Evolutionary conservation across 1,284 basidiomycete species (phyloP).

Genomic region (Jaminaea rosea): DNA sequence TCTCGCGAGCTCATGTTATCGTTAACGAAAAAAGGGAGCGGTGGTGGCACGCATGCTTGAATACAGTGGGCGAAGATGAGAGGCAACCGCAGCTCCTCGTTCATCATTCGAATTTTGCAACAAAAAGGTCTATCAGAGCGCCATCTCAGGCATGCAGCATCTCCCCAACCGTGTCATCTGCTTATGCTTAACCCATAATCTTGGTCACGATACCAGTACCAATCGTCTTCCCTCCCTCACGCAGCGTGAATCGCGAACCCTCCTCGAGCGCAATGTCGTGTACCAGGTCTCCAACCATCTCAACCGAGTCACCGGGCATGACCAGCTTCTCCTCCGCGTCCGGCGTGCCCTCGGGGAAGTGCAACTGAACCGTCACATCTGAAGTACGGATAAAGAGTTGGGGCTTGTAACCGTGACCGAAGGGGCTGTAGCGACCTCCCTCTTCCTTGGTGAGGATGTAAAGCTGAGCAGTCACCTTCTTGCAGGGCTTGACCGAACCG

Average conservation of each 20-base stretch:
- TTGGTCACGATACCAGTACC: slow-evolving; percentile 45
- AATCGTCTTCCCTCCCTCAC: slow-evolving; percentile 84
- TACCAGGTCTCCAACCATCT: slow-evolving; percentile 76
- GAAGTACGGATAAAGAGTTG: slow-evolving; percentile 95
- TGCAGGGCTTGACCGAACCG: slow-evolving; percentile 85
- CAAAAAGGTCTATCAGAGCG: too few species aligned
- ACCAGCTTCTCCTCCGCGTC: slow-evolving; percentile 58
- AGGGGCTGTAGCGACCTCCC: slow-evolving; percentile 94
- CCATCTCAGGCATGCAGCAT: too few species aligned
- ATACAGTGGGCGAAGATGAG: too few species aligned
- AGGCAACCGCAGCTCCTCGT: too few species aligned
- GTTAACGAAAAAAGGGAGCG: too few species aligned
- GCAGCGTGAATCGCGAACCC: slow-evolving; percentile 91
- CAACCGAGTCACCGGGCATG: slow-evolving; percentile 97
- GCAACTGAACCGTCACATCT: slow-evolving; percentile 77
- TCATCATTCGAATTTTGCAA: too few species aligned
- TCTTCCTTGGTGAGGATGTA: slow-evolving; percentile 81
- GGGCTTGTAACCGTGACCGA: slow-evolving; percentile 91
- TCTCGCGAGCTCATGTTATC: too few species aligned
- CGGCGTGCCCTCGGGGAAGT: slow-evolving; percentile 68
- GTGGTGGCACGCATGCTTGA: too few species aligned
- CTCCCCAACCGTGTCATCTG: too few species aligned
- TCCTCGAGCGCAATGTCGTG: slow-evolving; percentile 85
- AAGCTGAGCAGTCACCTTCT: slow-evolving; percentile 61
- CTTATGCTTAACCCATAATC: slow-evolving; percentile 27